phyloP scores from a whole-genome alignment of 345 rosid species.

The Hibiscus trionum region DNA sequence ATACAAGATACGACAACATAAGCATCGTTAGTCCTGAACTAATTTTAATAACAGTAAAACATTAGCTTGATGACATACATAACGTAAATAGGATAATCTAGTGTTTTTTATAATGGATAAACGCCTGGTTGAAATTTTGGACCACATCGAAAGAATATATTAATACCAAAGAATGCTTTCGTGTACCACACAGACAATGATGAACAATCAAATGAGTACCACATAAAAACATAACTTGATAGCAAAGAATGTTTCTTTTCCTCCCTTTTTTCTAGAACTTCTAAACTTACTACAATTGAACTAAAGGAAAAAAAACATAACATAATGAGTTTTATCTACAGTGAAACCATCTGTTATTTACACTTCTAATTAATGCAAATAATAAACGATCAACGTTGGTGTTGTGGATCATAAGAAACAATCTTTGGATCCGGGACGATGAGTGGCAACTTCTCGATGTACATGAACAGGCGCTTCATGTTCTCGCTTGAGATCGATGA shows the following conservation, averaged over 20 bases:
- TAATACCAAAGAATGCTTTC: neutral
- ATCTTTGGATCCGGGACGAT: slow-evolving; percentile 37
- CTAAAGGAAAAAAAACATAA: neutral
- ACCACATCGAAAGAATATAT: neutral
- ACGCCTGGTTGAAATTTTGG: too few relatives aligned
- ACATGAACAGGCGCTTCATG: slow-evolving; percentile 58
- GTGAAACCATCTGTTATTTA: slow-evolving; percentile 13
- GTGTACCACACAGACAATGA: neutral
- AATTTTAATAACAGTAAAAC: too few relatives aligned
- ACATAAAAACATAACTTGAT: neutral
- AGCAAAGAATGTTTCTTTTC: neutral
- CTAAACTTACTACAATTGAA: neutral
- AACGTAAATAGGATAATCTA: too few relatives aligned
- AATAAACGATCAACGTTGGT: slow-evolving; percentile 21
- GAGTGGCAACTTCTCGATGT: slow-evolving; percentile 56
- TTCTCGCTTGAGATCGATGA: slow-evolving; percentile 48
- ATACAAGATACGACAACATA: too few relatives aligned
- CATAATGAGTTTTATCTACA: slow-evolving; percentile 19
- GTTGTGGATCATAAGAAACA: slow-evolving; percentile 37
- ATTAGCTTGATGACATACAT: too few relatives aligned
- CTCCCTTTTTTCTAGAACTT: slow-evolving; percentile 13
- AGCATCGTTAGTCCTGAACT: too few relatives aligned
- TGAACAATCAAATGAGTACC: too few relatives aligned
- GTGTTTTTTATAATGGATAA: too few relatives aligned
- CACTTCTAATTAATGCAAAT: neutral